Percentiles rank a stretch among this genome's conserved stretches.
These are phyloP conservation scores for Juncus effusus DNA, from an alignment of 176 grass and related monocot species.

Conservation along the genomic window DNA sequence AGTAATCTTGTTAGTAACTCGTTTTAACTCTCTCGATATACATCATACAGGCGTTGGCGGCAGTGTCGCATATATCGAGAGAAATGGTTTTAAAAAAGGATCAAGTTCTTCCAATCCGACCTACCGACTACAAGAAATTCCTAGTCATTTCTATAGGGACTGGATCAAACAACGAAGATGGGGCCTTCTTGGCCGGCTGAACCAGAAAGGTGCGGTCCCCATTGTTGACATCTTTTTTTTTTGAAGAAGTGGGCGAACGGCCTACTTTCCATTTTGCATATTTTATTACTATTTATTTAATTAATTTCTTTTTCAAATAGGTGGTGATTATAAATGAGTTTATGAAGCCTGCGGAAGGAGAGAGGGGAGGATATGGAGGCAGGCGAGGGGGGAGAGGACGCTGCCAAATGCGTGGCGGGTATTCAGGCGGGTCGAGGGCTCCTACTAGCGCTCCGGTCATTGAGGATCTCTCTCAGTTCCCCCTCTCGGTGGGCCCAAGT, in stretches of 20 bases:
- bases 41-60: slow-evolving; percentile 55
- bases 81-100: slow-evolving; percentile 34
- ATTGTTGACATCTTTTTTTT: slow-evolving; percentile 51
- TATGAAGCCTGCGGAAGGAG: slow-evolving; percentile 73
- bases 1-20: too few species aligned
- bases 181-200: slow-evolving; percentile 50
- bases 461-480: slow-evolving; percentile 69
- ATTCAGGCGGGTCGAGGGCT: slow-evolving; percentile 34
- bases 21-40: too few species aligned
- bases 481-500: slow-evolving; percentile 71
- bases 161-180: slow-evolving; percentile 37
- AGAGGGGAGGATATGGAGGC: slow-evolving; percentile 37
- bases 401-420: slow-evolving; percentile 43
- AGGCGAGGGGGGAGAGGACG: slow-evolving; percentile 58
- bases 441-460: slow-evolving; percentile 50
- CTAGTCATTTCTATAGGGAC: slow-evolving; percentile 45
- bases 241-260: too few species aligned
- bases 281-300: too few species aligned
- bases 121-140: slow-evolving; percentile 43
- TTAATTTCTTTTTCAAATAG: slow-evolving; percentile 14
- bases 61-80: slow-evolving; percentile 39
- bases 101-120: slow-evolving; percentile 35
- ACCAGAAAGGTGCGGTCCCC: slow-evolving; percentile 21
- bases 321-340: slow-evolving; percentile 82
- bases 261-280: too few species aligned